Evolutionary conservation across 2,329 filamentous ascomycete species (phyloP).

Genomic region (Lecanoromycetidae sp.): DNA sequence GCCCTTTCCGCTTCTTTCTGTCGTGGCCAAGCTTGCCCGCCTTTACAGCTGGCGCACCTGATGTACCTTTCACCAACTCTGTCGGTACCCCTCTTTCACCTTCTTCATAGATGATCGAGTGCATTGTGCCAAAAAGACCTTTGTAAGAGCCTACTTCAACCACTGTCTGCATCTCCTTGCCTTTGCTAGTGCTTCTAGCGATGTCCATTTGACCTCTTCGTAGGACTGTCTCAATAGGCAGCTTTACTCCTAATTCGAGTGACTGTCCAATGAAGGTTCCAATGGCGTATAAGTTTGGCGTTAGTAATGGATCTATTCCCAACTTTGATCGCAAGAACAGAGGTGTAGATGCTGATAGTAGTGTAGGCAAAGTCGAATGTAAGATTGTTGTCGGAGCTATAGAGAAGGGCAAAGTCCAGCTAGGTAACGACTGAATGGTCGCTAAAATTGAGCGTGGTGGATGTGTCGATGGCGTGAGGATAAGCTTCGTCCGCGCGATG

Average conservation of each 20-base stretch:
- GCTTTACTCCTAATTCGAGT: conserved; percentile 69
- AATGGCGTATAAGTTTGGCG: conserved; percentile 70
- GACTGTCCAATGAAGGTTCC: conserved; percentile 71
- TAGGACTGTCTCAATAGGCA: conserved; percentile 84
- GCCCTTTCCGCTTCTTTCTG: conserved; percentile 38
- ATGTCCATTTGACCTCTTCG: conserved; percentile 68
- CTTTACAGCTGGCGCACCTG: conserved; percentile 22
- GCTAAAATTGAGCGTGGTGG: conserved; percentile 66
- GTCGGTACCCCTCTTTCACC: conserved; percentile 43
- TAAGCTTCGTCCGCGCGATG: conserved; percentile 73
- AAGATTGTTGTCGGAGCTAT: conserved; percentile 66
- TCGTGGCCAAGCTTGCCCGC: conserved; percentile 22
- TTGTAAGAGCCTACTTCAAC: conserved; percentile 69
- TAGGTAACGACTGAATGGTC: conserved; percentile 65
- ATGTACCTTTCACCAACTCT: conserved; percentile 22
- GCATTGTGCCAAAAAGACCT: conserved; percentile 86
- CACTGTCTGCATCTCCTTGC: conserved; percentile 51
- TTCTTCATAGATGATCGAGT: conserved; percentile 72
- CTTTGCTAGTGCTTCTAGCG: conserved; percentile 5
- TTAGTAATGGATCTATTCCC: conserved; percentile 66
- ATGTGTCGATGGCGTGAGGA: conserved; percentile 67
- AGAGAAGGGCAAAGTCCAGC: conserved; percentile 57
- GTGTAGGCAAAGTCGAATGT: conserved; percentile 70
- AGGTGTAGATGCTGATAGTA: conserved; percentile 71
- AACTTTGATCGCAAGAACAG: conserved; percentile 77